Base-by-base conservation (phyloP, 441 rosid genomes). In the Bocquillonia castaneifolia region DNA sequence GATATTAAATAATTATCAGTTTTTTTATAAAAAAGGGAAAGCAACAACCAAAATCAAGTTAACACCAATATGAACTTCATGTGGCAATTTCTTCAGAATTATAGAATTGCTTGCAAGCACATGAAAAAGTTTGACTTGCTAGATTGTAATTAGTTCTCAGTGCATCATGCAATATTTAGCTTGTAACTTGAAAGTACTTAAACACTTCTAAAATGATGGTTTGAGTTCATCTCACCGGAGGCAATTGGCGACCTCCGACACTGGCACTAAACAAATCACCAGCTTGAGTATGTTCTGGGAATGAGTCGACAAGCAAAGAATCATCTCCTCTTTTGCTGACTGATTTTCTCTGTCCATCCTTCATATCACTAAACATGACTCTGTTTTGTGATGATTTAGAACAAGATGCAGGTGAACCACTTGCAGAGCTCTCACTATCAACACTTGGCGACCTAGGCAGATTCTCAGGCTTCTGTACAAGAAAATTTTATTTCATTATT, bases 401-500 rank as follows among this genome's bases (percentile, higher is more conserved):
- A 74, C 81, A 78, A 64, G 97, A 87, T 69, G 84, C 84, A 71
- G 92, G 86, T 34, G 90, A 86, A 66, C 84, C 87, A 73, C 80
- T 84, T 36, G 82, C 73, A 63, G 88, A 84, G 82, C 84, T 85
- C 79, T 82, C 86, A 74, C 79, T 74, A 80, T 84, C 96, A 80
- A 80, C 79, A 80, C 72, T 78, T 40, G 66, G 77, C 29, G 83
- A 72, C 78, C 90, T 88, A 31, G 65, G 77, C 71, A 78, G 77
- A 83, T 76, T 85, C 76, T 87, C 96, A 71, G 91, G 91, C 77
- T 90, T 93, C 97, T 93, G 84, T 78, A 81, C 17, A 13, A 31
- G 52, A 56, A 57, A 66, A 53, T 48, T 44, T 22, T 23, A 39
- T 25, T 56, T 22, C 44, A 44, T 39, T 29, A 59, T 53, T 63